Base-by-base conservation (phyloP, 164 flowering plant genomes). In the Tetracentron sinense region DNA sequence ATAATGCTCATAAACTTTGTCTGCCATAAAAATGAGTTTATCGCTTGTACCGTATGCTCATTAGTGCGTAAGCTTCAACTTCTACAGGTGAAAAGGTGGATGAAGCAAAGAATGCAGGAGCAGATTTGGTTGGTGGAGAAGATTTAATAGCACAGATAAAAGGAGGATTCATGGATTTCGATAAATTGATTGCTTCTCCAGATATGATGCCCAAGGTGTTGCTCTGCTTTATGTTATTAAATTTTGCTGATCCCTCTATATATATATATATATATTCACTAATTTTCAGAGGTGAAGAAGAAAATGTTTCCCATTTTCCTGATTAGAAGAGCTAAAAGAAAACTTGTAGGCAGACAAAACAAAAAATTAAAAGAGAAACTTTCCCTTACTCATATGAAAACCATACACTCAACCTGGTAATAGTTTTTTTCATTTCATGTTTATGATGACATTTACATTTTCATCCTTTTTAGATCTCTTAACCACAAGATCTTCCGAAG, bases 141-240 rank as follows among this genome's bases (percentile, higher is more conserved):
- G 97, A 94, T 64, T 77, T 94, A 81, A 88, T 94, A 62, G 77
- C 77, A 74, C 87, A 85, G 72, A 94, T 94, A 66, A 94, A 86
- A 75, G 92, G 75, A 68, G 99, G 97, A 61, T 89, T 88, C 71
- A 89, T 94, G 96, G 97, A 91, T 7, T 94, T 94, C 28, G 99
- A 94, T 72, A 94, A 87, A 73, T 72, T 94, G 61, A 89, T 94
- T 80, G 97, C 96, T 63, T 85, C 97, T 25, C 93, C 99, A 55
- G 99, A 94, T 78, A 94, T 94, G 97, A 92, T 94, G 97, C 90
- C 96, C 64, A 94, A 91, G 99, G 97, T 91, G 33, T 64, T 69
- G 51, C 53, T 66, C 48, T 58, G 44, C 66, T 58, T 59, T 58
- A 28, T 21, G 35, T n/a, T 47, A 23, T n/a, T 56, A 51, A 33